Evolutionary conservation across 2,329 filamentous ascomycete genomes (phyloP), one percentile per base, ranked within the genome.

Genomic region (Penicillium sp.): DNA sequence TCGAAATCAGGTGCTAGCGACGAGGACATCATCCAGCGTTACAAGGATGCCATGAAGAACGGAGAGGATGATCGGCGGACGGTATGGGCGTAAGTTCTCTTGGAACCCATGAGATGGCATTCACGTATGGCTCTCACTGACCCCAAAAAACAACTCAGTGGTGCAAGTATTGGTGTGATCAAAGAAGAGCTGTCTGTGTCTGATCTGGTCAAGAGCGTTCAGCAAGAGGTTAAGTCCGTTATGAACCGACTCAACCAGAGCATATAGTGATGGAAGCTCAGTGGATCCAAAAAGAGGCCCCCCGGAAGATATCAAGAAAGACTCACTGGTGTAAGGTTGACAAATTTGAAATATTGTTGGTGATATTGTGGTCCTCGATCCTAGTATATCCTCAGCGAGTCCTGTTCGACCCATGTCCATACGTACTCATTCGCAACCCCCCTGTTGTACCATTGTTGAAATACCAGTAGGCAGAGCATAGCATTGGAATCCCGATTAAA

Each of bases 81-180:
- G 1, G 55, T 64, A 2, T 65, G 63, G 63, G 62, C 62, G 63
- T 65, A 35, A 58, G 63, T 61, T 29, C 50, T 27, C 10, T 19
- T 10, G 11, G 14, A 24, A 4, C 29, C 14, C 21, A 13, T 41
- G 19, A 19, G 9, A 6, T 22, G 19, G 19, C 19, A 41, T 14
- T 41, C 11, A 9, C n/a, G 16, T 33, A 14, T 16, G 6, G 10
- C 10, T 31, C 3, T 21, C 10, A n/a, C 43, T 47, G 3, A 47
- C 26, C 13, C 19, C 19, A 29, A 44, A 46, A 19, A 29, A 11
- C 1, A 21, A 1, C 5, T 11, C 45, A 65, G 62, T 16, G 62
- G 63, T 29, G 48, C 63, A 22, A 57, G 62, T 24, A 33, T 65
- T 27, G 63, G 63, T 50, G 39, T 52, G n/a, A 65, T 65, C 21